phyloP scores from a whole-genome alignment of 164 flowering plant species.

The Annona cherimola region DNA sequence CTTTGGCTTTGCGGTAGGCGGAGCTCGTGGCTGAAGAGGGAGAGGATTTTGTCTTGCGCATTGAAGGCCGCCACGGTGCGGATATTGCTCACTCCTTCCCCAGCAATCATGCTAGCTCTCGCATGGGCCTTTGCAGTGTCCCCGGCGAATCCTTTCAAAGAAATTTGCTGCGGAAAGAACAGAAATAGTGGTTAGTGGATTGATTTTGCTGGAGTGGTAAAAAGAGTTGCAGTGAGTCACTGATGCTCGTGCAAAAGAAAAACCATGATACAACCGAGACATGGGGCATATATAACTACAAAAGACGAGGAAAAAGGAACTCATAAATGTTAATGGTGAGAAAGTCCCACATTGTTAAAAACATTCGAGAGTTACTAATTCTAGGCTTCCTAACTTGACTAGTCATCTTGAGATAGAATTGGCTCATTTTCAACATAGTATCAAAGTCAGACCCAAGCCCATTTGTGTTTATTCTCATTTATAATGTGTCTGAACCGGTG shows the following conservation, averaged over 20 bases:
- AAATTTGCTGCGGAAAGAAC: slow-evolving; percentile 63
- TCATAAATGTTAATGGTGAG: too few species aligned
- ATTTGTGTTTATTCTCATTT: too few species aligned
- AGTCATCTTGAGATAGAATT: too few species aligned
- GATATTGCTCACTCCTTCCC: slow-evolving; percentile 98
- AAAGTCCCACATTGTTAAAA: not conserved
- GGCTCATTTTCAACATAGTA: too few species aligned
- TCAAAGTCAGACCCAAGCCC: too few species aligned
- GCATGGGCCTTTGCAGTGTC: slow-evolving; percentile 99
- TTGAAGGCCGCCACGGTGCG: slow-evolving; percentile 97
- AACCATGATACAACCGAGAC: too few species aligned
- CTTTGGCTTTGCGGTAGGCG: slow-evolving; percentile 59
- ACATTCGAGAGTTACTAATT: not conserved
- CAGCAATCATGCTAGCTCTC: slow-evolving; percentile 96
- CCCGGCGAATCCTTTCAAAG: slow-evolving; percentile 96
- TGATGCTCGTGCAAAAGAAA: too few species aligned
- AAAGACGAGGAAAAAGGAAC: too few species aligned
- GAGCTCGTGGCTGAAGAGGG: slow-evolving; percentile 72
- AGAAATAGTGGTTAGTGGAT: slow-evolving; percentile 3
- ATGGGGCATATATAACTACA: too few species aligned
- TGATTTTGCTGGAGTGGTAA: not conserved
- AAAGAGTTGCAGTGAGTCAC: too few species aligned
- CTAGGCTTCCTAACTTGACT: too few species aligned
- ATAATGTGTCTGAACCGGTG: too few species aligned
- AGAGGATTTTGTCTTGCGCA: slow-evolving; percentile 81